These are phyloP conservation scores for Coemansia sp. DNA, from an alignment of 192 early-diverging fungal genomes.

Conservation along the genomic window DNA sequence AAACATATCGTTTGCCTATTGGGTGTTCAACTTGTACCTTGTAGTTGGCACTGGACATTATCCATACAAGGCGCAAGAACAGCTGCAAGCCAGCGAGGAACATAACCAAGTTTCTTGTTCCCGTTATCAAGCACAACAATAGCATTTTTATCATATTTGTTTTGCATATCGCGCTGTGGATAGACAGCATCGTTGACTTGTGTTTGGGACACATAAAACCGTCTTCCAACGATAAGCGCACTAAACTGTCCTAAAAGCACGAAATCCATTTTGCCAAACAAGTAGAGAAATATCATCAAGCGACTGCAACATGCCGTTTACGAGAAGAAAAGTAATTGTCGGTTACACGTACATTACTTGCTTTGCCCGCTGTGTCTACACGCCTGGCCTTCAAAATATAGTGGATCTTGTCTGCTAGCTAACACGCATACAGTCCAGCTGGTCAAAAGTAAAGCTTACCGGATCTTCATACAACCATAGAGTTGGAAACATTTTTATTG, in stretches of 20 bases:
- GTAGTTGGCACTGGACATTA: conserved; percentile 14
- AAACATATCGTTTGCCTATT: not conserved
- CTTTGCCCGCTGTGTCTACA: too few species aligned
- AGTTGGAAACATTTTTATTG: too few species aligned
- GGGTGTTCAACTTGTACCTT: not conserved
- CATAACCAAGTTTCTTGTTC: conserved; percentile 23
- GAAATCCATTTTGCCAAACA: not conserved
- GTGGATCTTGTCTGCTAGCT: too few species aligned
- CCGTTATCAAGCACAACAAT: conserved; percentile 14
- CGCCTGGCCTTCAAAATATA: too few species aligned
- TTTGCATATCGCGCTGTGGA: conserved; percentile 15
- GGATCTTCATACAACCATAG: too few species aligned
- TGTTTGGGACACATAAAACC: conserved; percentile 17
- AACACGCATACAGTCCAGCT: too few species aligned
- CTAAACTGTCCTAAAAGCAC: conserved; percentile 16
- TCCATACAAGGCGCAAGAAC: conserved; percentile 44
- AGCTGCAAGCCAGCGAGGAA: conserved; percentile 41
- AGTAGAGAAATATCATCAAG: too few species aligned
- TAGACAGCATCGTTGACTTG: conserved; percentile 9
- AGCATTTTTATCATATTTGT: conserved; percentile 33
- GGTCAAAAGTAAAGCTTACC: too few species aligned
- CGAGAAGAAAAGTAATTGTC: too few species aligned
- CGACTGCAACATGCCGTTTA: too few species aligned
- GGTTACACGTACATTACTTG: too few species aligned
- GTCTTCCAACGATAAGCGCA: conserved; percentile 39